Base-by-base conservation (phyloP, 2,329 filamentous ascomycete genomes). In the Ramichloridium luteum region DNA sequence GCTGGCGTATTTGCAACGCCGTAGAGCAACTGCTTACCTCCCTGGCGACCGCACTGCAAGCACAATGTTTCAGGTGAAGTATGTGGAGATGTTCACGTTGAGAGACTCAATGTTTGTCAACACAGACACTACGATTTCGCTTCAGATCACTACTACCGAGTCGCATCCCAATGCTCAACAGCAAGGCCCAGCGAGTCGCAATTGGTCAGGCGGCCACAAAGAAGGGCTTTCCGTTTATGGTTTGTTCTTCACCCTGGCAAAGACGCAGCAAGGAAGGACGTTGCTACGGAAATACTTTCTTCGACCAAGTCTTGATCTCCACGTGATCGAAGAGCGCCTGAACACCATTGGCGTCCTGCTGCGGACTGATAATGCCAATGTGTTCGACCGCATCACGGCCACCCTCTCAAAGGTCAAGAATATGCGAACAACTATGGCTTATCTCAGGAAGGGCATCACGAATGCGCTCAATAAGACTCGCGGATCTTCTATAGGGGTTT, bases 91-190 rank as follows among this genome's bases (percentile, higher is more conserved):
- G 72, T 85, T 92, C 54, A 77, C 69, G 17, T 60, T 93, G 14
- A 57, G 57, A 13, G 65, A 68, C 26, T 68, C 64, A 1, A 78
- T 80, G 75, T 83, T 90, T 47, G 65, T 94, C 43, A 90, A 83
- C 44, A 62, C 70, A 2, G 84, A 94, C 49, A 81, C 86, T 0
- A 61, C 96, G 25, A 58, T 73, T 10, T 85, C 85, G 2, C 67
- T 98, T 6, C 88, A 94, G 47, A 82, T 98, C 16, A 65, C 93
- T 15, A 77, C 80, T 34, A 74, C 79, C 1, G 86, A 94, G 52
- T 72, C 72, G 8, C 84, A 93, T 53, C 86, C 83, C 4, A 85
- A 84, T 48, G 76, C 72, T 28, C 80, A 88, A 40, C 80, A 77
- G 45, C 77, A 80, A 57, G 80, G 80, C 0, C 72, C 75, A 3